Percentiles rank a stretch among this genome's conserved stretches.
phyloP scores from a whole-genome alignment of 768 basidiomycete genomes.

The Suillus alpinus region DNA sequence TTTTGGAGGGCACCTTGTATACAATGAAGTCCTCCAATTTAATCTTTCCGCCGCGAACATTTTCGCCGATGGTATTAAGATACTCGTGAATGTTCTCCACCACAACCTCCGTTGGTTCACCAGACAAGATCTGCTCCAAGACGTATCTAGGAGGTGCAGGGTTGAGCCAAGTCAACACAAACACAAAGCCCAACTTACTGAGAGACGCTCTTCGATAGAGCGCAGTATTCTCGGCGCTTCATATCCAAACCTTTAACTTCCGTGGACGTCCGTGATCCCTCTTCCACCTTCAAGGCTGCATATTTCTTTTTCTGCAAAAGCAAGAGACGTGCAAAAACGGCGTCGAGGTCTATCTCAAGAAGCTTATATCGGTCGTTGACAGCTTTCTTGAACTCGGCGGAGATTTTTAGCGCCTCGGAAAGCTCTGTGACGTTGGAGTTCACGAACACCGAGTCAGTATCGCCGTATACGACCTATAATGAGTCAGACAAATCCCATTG shows the following conservation, averaged over 20 bases:
- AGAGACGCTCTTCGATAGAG: constrained; percentile 87
- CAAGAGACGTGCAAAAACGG: constrained; percentile 87
- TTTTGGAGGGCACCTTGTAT: constrained; percentile 65
- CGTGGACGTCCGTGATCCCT: constrained; percentile 68
- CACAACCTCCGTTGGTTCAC: constrained; percentile 84
- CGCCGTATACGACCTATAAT: constrained; percentile 91
- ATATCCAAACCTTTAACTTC: constrained; percentile 98
- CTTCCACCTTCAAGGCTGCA: constrained; percentile 93
- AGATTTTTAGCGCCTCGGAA: constrained; percentile 87
- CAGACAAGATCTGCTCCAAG: constrained; percentile 86
- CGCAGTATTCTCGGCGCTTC: constrained; percentile 96
- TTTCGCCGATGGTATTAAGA: constrained; percentile 69
- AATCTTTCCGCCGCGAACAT: constrained; percentile 73
- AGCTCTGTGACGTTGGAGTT: constrained; percentile 92
- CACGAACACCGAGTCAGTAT: constrained; percentile 98
- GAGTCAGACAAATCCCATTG: background rate
- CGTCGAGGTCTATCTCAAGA: constrained; percentile 95
- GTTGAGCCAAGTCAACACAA: background rate
- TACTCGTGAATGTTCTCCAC: constrained; percentile 94
- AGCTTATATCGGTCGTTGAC: constrained; percentile 95
- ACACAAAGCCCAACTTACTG: constrained; percentile 53
- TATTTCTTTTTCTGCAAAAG: constrained; percentile 99
- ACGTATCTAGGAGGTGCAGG: constrained; percentile 61
- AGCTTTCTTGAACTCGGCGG: constrained; percentile 88
- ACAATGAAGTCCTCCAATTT: constrained; percentile 94